A percentile compares a stretch with the other conserved stretches of the same genome.
phyloP scores from a whole-genome alignment of 2,329 filamentous ascomycete genomes.

The Paecilomyces dactylethromorphus region DNA sequence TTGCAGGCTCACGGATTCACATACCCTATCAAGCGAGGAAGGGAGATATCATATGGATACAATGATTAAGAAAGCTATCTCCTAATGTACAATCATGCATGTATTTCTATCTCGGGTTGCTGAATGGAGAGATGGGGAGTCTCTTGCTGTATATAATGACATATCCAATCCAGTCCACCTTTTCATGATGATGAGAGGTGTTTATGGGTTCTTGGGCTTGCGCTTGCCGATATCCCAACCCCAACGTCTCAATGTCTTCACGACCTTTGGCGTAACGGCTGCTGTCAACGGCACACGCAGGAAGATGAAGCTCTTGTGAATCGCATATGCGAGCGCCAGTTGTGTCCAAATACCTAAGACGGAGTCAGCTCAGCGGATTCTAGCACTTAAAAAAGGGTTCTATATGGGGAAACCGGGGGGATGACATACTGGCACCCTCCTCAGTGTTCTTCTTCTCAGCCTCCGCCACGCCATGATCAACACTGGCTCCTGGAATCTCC shows the following conservation, averaged over 20 bases:
- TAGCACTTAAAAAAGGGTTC: background rate
- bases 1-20: background rate
- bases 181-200: background rate
- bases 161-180: background rate
- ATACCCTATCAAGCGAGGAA: background rate
- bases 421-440: conserved; percentile 65
- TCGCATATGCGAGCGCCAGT: conserved; percentile 85
- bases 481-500: conserved; percentile 19
- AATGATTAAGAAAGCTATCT: background rate
- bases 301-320: conserved; percentile 98
- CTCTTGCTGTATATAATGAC: background rate
- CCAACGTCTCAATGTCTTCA: conserved; percentile 78
- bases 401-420: background rate
- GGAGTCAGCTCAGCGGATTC: conserved; percentile 10
- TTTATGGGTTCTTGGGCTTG: conserved; percentile 33
- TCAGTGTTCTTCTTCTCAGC: conserved; percentile 55
- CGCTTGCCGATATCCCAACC: conserved; percentile 92
- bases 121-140: background rate
- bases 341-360: conserved; percentile 67
- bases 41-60: background rate
- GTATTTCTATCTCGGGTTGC: background rate
- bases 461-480: conserved; percentile 50
- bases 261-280: conserved; percentile 88
- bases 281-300: conserved; percentile 87
- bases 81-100: background rate